Evolutionary conservation across 108 stramenopile species (phyloP), one percentile per base, ranked within the genome.

Genomic region (Nitzschia sp.): DNA sequence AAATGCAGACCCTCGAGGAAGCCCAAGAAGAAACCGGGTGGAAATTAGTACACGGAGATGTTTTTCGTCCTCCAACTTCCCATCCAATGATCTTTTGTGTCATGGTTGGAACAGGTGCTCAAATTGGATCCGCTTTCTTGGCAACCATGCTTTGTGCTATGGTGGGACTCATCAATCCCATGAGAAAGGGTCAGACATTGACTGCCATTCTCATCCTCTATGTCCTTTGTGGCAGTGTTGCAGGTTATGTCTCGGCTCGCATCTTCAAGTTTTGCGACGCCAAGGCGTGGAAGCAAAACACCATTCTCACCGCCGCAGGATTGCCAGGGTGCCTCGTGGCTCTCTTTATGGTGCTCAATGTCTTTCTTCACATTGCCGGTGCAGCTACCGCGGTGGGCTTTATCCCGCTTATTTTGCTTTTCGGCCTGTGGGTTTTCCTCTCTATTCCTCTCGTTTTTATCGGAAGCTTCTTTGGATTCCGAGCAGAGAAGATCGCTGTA

Each of bases 21-120:
- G 91, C 91, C 2, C 87, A 91, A 50, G 98, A 98, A 68, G 98
- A 98, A 79, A 91, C 86, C 54, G 98, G 98, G 13, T 98, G 98
- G 98, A 98, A 98, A 78, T 76, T 97, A 69, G 93, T 98, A n/a
- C 98, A 97, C 63, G 97, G 95, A 19, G 98, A 98, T 75, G 96
- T 97, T 23, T 97, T 98, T 75, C 93, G 97, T 45, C 96, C 96
- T 50, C 97, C 97, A 21, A 44, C 79, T 16, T 78, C 78, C 28
- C 54, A 62, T 60, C 90, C 93, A 25, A 89, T 95, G 89, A 47
- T 95, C 31, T 87, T 97, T 17, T 76, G 89, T 44, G 82, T 96
- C 9, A 36, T 91, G 68, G 91, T 92, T n/a, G 97, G 97, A 19
- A 94, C 91, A 33, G 97, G 97, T 1, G 83, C 83, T 21, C 97